These are phyloP conservation scores for Lachnellula occidentalis DNA, from an alignment of 2,329 filamentous ascomycete genomes.

Conservation along the genomic window DNA sequence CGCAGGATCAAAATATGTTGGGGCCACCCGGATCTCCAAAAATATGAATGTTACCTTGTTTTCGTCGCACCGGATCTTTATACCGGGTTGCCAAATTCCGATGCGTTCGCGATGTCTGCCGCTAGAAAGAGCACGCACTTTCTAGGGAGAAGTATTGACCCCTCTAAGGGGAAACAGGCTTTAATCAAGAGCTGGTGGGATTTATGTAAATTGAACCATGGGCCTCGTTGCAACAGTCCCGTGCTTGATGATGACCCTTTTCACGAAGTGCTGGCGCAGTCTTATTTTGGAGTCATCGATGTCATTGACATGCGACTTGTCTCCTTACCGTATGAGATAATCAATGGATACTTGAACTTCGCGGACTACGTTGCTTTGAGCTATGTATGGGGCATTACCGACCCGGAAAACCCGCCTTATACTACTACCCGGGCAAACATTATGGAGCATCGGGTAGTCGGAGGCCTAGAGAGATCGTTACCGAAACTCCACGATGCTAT, in stretches of 20 bases:
- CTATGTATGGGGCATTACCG: slow-evolving; percentile 11
- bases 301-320: slow-evolving; percentile 5
- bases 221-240: background rate
- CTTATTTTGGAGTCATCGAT: slow-evolving; percentile 13
- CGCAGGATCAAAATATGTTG: too few relatives aligned
- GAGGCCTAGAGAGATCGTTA: slow-evolving; percentile 1
- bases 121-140: too few relatives aligned
- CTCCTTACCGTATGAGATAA: background rate
- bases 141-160: too few relatives aligned
- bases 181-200: slow-evolving; percentile 4
- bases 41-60: too few relatives aligned
- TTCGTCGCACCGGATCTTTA: too few relatives aligned
- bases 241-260: background rate
- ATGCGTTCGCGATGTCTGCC: too few relatives aligned
- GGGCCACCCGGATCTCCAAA: too few relatives aligned
- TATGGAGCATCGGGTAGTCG: slow-evolving; percentile 1
- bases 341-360: too few relatives aligned
- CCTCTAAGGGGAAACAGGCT: background rate
- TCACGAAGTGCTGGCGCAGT: background rate
- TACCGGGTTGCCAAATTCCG: too few relatives aligned
- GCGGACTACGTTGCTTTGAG: slow-evolving; percentile 9
- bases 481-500: slow-evolving; percentile 16
- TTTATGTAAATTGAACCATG: slow-evolving; percentile 1
- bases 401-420: background rate
- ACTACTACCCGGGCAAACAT: slow-evolving; percentile 10